Evolutionary conservation across 768 basidiomycete species (phyloP).

Genomic region (Sutorius australiensis): DNA sequence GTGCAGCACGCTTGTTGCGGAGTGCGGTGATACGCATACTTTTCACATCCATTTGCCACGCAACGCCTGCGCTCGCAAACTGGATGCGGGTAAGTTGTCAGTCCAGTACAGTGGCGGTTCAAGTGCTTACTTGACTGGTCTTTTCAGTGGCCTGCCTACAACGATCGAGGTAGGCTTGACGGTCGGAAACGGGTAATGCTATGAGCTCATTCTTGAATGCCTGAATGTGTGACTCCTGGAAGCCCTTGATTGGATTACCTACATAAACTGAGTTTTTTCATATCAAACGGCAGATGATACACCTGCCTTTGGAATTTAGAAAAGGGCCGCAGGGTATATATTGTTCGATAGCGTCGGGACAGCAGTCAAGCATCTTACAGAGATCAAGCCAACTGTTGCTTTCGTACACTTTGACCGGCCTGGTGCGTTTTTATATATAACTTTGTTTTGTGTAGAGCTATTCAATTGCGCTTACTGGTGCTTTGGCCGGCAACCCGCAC

Average conservation of each 20-base stretch:
- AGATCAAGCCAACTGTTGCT: conserved; percentile 4
- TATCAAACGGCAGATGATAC: background rate
- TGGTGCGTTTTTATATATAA: background rate
- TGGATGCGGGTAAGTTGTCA: conserved; percentile 12
- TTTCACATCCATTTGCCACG: conserved; percentile 23
- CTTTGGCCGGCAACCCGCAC: conserved; percentile 24
- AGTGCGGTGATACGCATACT: conserved; percentile 16
- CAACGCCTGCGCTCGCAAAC: conserved; percentile 26
- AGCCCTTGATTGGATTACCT: conserved; percentile 21
- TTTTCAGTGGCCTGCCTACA: conserved; percentile 7
- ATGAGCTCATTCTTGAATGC: conserved; percentile 13
- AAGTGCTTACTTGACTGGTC: conserved; percentile 10
- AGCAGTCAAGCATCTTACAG: conserved; percentile 8
- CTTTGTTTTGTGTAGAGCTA: background rate
- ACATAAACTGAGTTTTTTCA: conserved; percentile 3
- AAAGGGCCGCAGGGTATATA: conserved; percentile 29
- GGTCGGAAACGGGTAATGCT: conserved; percentile 12
- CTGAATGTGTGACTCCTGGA: conserved; percentile 19
- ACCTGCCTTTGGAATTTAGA: conserved; percentile 22
- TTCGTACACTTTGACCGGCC: conserved; percentile 18
- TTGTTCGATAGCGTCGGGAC: conserved; percentile 10
- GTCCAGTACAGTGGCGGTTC: background rate
- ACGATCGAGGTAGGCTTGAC: conserved; percentile 18
- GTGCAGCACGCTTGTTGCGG: conserved; percentile 22
- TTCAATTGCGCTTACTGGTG: conserved; percentile 18